Evolutionary conservation across 2,329 filamentous ascomycete species (phyloP), one percentile per base, ranked within the genome.

Genomic region (Rutstroemia sp.): DNA sequence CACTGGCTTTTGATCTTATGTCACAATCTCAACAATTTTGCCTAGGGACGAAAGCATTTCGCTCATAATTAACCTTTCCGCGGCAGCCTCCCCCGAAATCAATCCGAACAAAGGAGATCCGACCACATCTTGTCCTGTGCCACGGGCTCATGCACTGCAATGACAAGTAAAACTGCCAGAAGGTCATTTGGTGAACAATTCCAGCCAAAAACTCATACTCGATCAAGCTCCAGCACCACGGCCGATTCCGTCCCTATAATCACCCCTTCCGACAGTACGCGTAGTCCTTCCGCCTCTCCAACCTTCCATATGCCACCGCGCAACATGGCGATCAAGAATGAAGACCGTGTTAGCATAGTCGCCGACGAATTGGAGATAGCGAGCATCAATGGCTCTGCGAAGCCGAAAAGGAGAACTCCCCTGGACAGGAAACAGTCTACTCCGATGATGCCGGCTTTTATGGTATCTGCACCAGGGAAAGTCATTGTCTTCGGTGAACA

Each of bases 401-500:
- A 60, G 54, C 54, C 17, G 12, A 5, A 25, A 21, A 52, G 51
- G 56, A 60, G 50, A 44, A 21, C 48, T 12, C 41, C 23, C n/a
- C 16, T 56, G 23, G 6, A 23, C 19, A 79, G 82, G 69, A 85
- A 82, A 64, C 73, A 76, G 59, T 86, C 82, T 10, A 82, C 74
- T 56, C 83, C 83, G 3, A 82, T 86, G 82, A 83, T 94, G 73
- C 92, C 92, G 45, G 78, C 92, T 59, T 99, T 99, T 71, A 96
- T 99, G 89, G 92, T 97, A 57, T 97, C 94, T 16, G 92, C 95
- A 2, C 94, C 94, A 0, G 95, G 92, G 61, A 99, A 99, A 72
- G 94, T 96, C 69, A 99, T 99, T 71, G 89, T 97, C 53, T 97
- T 92, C 74, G 94, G 94, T 63, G 94, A 99, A 72, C 94, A 99